Conservation (phyloP, 805 yeast species). For the Starmerella ratchasimensis region DNA sequence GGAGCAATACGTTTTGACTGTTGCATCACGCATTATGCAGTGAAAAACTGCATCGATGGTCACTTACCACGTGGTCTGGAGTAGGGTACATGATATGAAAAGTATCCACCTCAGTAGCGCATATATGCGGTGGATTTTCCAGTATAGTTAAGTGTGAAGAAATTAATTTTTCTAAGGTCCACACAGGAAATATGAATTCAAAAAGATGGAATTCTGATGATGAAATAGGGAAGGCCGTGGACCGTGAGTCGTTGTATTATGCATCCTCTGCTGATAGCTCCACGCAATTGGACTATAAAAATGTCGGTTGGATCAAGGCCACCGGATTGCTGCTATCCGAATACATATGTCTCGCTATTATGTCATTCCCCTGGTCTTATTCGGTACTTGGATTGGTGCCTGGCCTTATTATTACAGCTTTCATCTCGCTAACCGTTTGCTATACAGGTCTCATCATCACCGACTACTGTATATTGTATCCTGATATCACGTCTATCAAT, state of each 20-base stretch:
- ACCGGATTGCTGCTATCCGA: conserved; percentile 48
- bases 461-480: conserved; percentile 42
- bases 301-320: conserved; percentile 45
- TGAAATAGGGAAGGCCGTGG: neutral
- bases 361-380: conserved; percentile 57
- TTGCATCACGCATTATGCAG: too few relatives aligned
- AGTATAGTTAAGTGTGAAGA: too few relatives aligned
- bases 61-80: too few relatives aligned
- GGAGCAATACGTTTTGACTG: too few relatives aligned
- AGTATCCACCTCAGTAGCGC: too few relatives aligned
- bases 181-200: too few relatives aligned
- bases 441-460: conserved; percentile 44
- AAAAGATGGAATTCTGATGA: too few relatives aligned
- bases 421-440: conserved; percentile 37
- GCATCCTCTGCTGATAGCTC: neutral
- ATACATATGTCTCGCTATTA: conserved; percentile 46
- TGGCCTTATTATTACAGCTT: conserved; percentile 41
- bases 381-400: conserved; percentile 47
- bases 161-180: too few relatives aligned
- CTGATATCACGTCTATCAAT: conserved; percentile 39
- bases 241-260: neutral
- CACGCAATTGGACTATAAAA: conserved; percentile 33
- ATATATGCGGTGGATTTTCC: too few relatives aligned
- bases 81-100: too few relatives aligned
- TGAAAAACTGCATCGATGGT: too few relatives aligned